A percentile compares a stretch with the other conserved stretches of the same genome.
Evolutionary conservation across 1,284 basidiomycete genomes (phyloP).

Genomic region (Inonotus obliquus): DNA sequence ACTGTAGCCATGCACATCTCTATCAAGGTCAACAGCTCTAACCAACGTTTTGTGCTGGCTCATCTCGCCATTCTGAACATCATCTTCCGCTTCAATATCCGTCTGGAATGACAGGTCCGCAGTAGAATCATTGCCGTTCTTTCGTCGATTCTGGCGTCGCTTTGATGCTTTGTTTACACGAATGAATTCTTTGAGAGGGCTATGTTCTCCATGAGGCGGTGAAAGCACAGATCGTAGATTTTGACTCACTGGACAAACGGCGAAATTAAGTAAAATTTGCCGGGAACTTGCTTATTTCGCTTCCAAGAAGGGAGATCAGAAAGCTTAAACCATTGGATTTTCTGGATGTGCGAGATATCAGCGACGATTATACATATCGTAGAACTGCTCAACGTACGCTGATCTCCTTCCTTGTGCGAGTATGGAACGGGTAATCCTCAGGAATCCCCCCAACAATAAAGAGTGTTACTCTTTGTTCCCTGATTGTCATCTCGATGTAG

Average conservation of each 20-base stretch:
- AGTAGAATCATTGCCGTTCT: conserved; percentile 24
- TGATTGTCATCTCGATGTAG: conserved; percentile 85
- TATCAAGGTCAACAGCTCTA: conserved; percentile 23
- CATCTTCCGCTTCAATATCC: conserved; percentile 18
- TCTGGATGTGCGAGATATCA: conserved; percentile 42
- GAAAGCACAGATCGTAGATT: conserved; percentile 10
- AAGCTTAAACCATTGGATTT: conserved; percentile 95
- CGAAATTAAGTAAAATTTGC: conserved; percentile 94
- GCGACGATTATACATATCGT: conserved; percentile 1
- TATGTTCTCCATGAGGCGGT: conserved; percentile 28
- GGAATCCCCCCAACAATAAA: conserved; percentile 91
- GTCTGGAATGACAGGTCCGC: conserved; percentile 19
- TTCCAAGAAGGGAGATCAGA: conserved; percentile 93
- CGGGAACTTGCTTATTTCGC: conserved; percentile 63
- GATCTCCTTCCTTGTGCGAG: conserved; percentile 96
- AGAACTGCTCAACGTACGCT: conserved; percentile 55
- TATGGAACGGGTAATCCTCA: conserved; percentile 87
- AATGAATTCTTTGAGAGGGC: conserved; percentile 63
- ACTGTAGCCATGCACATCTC: conserved; percentile 51
- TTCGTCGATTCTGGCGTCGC: conserved; percentile 30
- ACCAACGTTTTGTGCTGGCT: not conserved
- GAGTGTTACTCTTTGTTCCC: conserved; percentile 86
- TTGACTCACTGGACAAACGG: conserved; percentile 87
- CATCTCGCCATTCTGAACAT: not conserved
- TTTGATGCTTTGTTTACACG: conserved; percentile 43